These are phyloP conservation scores for Hippophae tibetana DNA, from an alignment of 306 rosid genomes.

Conservation along the genomic window DNA sequence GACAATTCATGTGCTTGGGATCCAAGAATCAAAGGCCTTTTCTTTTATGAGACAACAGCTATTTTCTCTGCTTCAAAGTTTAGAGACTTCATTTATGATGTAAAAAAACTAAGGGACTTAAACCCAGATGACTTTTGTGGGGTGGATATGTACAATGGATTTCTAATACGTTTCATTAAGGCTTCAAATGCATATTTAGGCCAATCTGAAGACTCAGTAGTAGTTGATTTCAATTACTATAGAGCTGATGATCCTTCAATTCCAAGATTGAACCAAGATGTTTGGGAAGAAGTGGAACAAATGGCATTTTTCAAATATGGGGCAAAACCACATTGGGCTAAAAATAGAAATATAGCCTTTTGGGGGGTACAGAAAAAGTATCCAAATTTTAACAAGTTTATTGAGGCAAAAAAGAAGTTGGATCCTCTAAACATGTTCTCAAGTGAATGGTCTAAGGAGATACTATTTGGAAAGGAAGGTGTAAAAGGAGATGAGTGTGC, in stretches of 20 bases:
- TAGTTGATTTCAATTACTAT: constrained; percentile 60
- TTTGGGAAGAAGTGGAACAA: constrained; percentile 76
- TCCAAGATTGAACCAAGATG: constrained; percentile 59
- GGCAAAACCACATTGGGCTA: constrained; percentile 80
- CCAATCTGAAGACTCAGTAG: constrained; percentile 61
- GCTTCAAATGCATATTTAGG: constrained; percentile 55
- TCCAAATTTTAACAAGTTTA: constrained; percentile 30
- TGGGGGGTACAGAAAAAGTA: constrained; percentile 35
- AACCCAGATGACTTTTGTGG: constrained; percentile 51
- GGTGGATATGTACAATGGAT: constrained; percentile 52
- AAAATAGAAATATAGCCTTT: constrained; percentile 60
- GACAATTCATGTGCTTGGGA: constrained; percentile 64
- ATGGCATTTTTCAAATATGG: constrained; percentile 58
- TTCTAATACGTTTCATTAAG: constrained; percentile 52
- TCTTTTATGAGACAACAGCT: constrained; percentile 61
- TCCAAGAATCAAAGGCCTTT: constrained; percentile 64
- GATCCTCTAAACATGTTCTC: constrained; percentile 55
- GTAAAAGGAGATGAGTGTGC: constrained; percentile 55
- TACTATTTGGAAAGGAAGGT: constrained; percentile 36
- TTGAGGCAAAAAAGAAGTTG: constrained; percentile 34
- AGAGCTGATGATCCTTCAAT: constrained; percentile 38
- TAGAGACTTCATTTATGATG: constrained; percentile 39
- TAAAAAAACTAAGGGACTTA: constrained; percentile 42
- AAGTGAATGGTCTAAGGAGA: constrained; percentile 56
- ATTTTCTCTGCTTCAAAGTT: constrained; percentile 42